Evolutionary conservation across 2,329 filamentous ascomycete species (phyloP), one percentile per base, ranked within the genome.

Genomic region (Periconia digitata): DNA sequence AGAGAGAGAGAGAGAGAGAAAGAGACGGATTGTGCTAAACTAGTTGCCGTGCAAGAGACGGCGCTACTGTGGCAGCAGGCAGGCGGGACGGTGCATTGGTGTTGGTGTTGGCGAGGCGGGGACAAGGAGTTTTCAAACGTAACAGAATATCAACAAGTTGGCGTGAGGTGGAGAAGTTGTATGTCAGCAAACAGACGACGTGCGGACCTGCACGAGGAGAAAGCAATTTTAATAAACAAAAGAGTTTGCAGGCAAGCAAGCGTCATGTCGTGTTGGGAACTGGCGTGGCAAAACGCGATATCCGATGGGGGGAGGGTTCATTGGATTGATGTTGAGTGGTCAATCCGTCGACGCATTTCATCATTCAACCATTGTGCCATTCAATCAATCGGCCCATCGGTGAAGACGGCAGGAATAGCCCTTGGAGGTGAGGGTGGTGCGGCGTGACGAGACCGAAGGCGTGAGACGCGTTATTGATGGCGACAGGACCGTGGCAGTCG

Each of bases 41-140:
- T 66, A 64, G 66, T 54, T 63, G 57, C 65, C 63, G 50, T 40
- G 34, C 46, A 10, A 32, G n/a, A 15, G 27, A 44, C 42, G 60
- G 50, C 42, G 53, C 47, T 53, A 54, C 50, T 54, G 50, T 55
- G 46, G 53, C 27, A 10, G 27, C 27, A 51, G 49, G 54, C 43
- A 46, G 58, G 56, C 58, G 60, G 55, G 60, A 54, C 58, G 46
- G 54, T 48, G 60, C 60, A 65, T n/a, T n/a, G n/a, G n/a, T n/a
- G n/a, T n/a, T 60, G 56, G 60, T 43, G 32, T 34, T 3, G 10
- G 40, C 40, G 34, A 40, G 48, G 48, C 64, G 66, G 63, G 66
- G 64, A 32, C 10, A 67, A 66, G 49, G 44, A 17, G 59, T 60
- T 67, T 64, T 47, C 49, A 69, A 63, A 70, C 67, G 67, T 70